Evolutionary conservation across 192 early-diverging fungal genomes (phyloP), one percentile per base, ranked within the genome.

Genomic region (Backusella luteola): DNA sequence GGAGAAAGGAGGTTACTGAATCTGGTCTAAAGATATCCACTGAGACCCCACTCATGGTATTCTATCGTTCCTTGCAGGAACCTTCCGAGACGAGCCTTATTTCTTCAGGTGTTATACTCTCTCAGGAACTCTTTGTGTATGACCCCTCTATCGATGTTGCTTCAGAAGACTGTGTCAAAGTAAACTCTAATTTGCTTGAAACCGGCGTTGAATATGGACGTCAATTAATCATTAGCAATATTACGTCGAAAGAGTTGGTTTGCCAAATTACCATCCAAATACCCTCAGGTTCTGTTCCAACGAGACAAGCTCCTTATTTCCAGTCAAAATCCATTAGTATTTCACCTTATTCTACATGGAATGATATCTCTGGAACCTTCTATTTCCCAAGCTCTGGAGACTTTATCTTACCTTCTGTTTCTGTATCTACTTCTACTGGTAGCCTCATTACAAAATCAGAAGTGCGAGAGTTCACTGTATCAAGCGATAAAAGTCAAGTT

Each of bases 371-470:
- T 23, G 73, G 75, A 32, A 66, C 49, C 15, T 88, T 88, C 41
- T 88, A 88, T 44, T 88, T 88, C 74, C 87, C 87, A n/a, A 71
- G 73, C n/a, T 75, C 73, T 15, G 87, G 87, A 7, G 67, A 79
- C 15, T 87, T 77, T 52, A 49, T 66, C 1, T 71, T 84, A 29
- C 75, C 84, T 32, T 80, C 87, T 26, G 76, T 81, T 6, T 77
- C 81, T 9, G 39, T 71, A 32, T 23, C n/a, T 67, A 85, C 21
- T 80, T 81, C 3, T 67, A 67, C 66, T 14, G 66, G 44, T 49
- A 26, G 36, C 44, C 35, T 63, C n/a, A 63, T 63, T 14, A 4
- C 56, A 29, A 63, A 63, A 12, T 63, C 56, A 63, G 56, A 63
- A 14, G 23, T 63, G 12, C 56, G 56, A 63, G 56, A 63, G 56